phyloP scores from a whole-genome alignment of 2,329 filamentous ascomycete genomes.

The Paecilomyces fulvus region DNA sequence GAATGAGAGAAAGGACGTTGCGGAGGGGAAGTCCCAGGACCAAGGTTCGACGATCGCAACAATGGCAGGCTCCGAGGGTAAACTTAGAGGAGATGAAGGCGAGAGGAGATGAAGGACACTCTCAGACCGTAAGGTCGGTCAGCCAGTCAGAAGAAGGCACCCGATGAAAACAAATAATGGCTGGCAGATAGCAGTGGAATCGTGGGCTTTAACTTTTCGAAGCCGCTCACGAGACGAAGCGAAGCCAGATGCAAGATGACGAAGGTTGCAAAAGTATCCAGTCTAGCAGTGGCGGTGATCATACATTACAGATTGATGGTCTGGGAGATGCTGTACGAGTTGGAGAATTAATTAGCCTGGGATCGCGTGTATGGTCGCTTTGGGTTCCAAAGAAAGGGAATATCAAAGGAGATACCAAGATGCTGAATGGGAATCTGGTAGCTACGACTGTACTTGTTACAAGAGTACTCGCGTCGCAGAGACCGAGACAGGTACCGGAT shows the following conservation, averaged over 20 bases:
- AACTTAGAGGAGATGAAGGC: neutral
- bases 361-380: neutral
- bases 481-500: neutral
- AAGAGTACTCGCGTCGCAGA: neutral
- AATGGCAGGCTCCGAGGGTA: neutral
- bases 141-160: conserved; percentile 1
- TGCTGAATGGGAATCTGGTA: neutral
- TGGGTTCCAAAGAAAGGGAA: neutral
- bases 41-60: conserved; percentile 3
- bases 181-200: conserved; percentile 5
- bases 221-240: conserved; percentile 13
- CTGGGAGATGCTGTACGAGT: neutral
- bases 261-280: conserved; percentile 1
- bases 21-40: neutral
- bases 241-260: conserved; percentile 13
- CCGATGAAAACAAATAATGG: neutral
- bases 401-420: neutral
- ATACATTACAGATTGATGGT: neutral
- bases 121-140: conserved; percentile 1
- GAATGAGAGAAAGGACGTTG: neutral
- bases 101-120: neutral
- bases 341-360: neutral
- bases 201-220: conserved; percentile 1
- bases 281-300: neutral
- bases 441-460: neutral